Conservation (phyloP, 768 basidiomycete genomes). For the Termitomyces sp. region DNA sequence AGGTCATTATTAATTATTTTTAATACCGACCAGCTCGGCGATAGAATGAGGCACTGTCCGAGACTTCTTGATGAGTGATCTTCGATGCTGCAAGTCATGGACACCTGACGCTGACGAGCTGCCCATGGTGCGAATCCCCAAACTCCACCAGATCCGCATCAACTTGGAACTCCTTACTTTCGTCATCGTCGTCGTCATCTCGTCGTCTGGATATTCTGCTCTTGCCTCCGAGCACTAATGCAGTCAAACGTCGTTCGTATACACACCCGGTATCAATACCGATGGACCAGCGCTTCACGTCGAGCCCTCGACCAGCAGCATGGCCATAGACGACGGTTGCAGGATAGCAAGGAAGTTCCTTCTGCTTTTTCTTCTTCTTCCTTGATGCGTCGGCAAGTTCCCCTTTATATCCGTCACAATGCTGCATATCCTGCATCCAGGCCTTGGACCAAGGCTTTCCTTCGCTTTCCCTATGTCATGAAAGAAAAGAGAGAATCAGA, state of each 20-base stretch:
- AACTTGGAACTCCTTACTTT: not conserved
- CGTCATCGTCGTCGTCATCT: slow-evolving; percentile 14
- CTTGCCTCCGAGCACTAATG: slow-evolving; percentile 47
- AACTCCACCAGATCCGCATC: slow-evolving; percentile 35
- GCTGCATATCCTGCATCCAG: slow-evolving; percentile 64
- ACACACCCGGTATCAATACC: slow-evolving; percentile 88
- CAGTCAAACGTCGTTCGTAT: slow-evolving; percentile 58
- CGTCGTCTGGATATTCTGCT: slow-evolving; percentile 4
- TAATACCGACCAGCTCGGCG: not conserved
- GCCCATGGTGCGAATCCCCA: slow-evolving; percentile 48
- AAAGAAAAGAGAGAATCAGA: not conserved
- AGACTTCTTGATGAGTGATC: not conserved
- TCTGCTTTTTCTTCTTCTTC: slow-evolving; percentile 14
- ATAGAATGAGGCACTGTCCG: not conserved
- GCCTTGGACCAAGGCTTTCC: slow-evolving; percentile 73
- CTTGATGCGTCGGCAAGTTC: slow-evolving; percentile 5
- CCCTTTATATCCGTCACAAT: slow-evolving; percentile 45
- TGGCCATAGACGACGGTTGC: slow-evolving; percentile 87
- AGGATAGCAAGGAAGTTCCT: slow-evolving; percentile 56
- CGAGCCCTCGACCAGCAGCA: slow-evolving; percentile 71
- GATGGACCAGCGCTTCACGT: slow-evolving; percentile 76
- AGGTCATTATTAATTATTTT: not conserved
- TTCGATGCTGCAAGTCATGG: not conserved
- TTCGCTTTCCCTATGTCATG: slow-evolving; percentile 21
- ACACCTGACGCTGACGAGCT: slow-evolving; percentile 49